Conservation (phyloP, 495 filamentous ascomycete species). For the Xylaria acuta region DNA sequence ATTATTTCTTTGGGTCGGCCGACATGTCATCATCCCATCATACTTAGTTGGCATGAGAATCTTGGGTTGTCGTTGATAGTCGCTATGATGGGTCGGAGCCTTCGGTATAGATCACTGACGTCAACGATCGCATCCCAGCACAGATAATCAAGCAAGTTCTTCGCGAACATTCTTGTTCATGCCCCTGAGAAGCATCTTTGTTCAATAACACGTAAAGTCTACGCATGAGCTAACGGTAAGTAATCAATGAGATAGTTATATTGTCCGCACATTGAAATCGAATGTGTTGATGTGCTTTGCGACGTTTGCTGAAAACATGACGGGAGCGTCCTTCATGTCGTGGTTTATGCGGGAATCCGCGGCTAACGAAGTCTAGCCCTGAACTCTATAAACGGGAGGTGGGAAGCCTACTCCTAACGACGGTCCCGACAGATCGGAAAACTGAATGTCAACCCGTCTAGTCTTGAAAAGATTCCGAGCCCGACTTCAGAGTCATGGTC, state of each 20-base stretch:
- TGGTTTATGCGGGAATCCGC: neutral
- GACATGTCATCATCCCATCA: conserved; percentile 8
- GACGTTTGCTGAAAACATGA: neutral
- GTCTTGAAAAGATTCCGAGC: no score
- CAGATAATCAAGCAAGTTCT: neutral
- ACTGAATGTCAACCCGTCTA: neutral
- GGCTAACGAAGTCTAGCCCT: neutral
- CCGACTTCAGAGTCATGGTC: no score
- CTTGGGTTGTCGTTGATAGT: neutral
- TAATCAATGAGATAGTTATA: neutral
- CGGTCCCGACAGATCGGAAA: neutral
- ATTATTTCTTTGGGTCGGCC: neutral
- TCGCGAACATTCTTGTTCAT: neutral
- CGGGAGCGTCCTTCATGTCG: neutral
- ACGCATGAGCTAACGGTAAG: neutral
- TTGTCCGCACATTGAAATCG: neutral
- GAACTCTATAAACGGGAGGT: neutral
- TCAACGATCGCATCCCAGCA: conserved; percentile 12
- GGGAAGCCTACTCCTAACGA: neutral
- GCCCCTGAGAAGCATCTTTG: neutral
- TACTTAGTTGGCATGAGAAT: neutral
- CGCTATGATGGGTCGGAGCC: conserved; percentile 7
- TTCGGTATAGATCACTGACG: conserved; percentile 6
- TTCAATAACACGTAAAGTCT: neutral
- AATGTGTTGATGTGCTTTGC: neutral